phyloP scores from a whole-genome alignment of 2,329 filamentous ascomycete species.

The Cordyceps farinosa region DNA sequence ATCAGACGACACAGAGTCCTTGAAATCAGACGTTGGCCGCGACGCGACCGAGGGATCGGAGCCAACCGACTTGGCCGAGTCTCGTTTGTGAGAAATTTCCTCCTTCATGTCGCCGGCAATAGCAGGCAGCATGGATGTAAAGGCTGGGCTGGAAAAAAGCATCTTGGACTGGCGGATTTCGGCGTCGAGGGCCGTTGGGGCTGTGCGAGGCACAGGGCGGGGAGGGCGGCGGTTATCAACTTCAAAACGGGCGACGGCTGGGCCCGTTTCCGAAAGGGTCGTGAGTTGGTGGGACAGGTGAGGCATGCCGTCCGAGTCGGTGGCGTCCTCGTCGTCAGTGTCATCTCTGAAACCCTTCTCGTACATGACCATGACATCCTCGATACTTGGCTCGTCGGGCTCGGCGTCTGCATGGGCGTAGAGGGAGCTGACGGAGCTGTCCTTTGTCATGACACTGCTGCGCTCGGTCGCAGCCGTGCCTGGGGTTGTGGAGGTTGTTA shows the following conservation, averaged over 20 bases:
- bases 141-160: conserved; percentile 38
- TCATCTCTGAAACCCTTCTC: conserved; percentile 57
- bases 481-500: conserved; percentile 51
- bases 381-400: conserved; percentile 58
- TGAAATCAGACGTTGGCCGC: conserved; percentile 24
- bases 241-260: conserved; percentile 9
- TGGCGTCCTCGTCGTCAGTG: conserved; percentile 36
- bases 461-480: conserved; percentile 71
- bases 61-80: conserved; percentile 47
- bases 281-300: conserved; percentile 15
- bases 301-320: conserved; percentile 21
- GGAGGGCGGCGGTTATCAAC: conserved; percentile 21
- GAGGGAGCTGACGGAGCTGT: conserved; percentile 68
- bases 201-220: conserved; percentile 20
- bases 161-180: conserved; percentile 40
- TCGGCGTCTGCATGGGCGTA: conserved; percentile 38
- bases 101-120: conserved; percentile 26
- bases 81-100: conserved; percentile 17
- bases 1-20: not conserved
- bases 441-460: conserved; percentile 76
- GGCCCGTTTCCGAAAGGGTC: conserved; percentile 16
- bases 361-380: conserved; percentile 69
- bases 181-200: conserved; percentile 33
- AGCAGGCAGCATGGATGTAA: conserved; percentile 38
- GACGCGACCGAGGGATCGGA: conserved; percentile 39